Base-by-base conservation (phyloP, 805 yeast genomes). In the Pichia sporocuriosa region DNA sequence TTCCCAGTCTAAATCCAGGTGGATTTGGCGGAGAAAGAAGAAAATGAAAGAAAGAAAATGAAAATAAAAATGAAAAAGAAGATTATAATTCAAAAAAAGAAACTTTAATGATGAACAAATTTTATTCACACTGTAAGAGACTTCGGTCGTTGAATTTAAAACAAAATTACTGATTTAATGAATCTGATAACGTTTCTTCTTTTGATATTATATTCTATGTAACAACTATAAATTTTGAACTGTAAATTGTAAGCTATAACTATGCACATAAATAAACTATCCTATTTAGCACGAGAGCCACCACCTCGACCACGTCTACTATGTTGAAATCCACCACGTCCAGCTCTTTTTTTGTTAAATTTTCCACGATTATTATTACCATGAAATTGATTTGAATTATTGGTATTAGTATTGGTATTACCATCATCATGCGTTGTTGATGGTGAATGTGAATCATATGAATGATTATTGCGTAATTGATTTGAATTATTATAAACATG, bases 61-160 rank as follows among this genome's bases (percentile, higher is more conserved):
- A 28, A 32, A 35, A 21, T 17, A 29, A 20, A 19, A 70, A 67
- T 58, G 58, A 58, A 54, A 31, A 46, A 52, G 54, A 32, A 19
- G n/a, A n/a, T n/a, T n/a, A n/a, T n/a, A n/a, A n/a, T n/a, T n/a
- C n/a, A 33, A 12, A 25, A n/a, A 32, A 6, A 32, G 11, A 21
- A 13, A 26, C 19, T 32, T 32, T 47, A 48, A 51, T 57, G 62
- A 57, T 56, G 53, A 53, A 43, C 38, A 40, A 43, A 34, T 50
- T 56, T 53, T 72, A 74, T 74, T 74, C 80, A 74, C 76, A 72
- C 76, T 72, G 75, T 72, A 70, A 61, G 72, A 71, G 70, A 58
- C 54, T 48, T 46, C 38, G 45, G 40, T 56, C 62, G 42, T 54
- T 65, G 70, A 43, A 65, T 60, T 62, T 49, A 50, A 47, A 46